These are phyloP conservation scores for Nyssa sinensis DNA, from an alignment of 148 eudicot species.

Conservation along the genomic window DNA sequence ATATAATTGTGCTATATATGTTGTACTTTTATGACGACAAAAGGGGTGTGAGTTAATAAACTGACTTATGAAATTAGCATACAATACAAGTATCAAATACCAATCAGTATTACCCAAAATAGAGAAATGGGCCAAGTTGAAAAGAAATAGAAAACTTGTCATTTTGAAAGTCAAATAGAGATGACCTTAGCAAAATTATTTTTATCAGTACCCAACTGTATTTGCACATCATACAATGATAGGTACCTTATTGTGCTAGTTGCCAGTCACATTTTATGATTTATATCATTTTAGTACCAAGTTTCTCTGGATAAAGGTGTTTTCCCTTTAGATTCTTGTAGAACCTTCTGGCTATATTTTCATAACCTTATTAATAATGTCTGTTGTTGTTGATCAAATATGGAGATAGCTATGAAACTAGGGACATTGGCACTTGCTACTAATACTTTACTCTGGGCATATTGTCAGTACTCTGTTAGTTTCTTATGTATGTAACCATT, in stretches of 20 bases:
- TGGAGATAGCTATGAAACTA: background rate
- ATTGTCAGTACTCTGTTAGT: background rate
- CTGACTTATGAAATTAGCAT: too few species aligned
- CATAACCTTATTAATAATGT: background rate
- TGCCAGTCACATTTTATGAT: background rate
- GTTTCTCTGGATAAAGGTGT: background rate
- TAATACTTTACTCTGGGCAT: background rate
- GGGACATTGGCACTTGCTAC: background rate
- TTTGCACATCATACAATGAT: background rate
- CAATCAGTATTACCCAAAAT: too few species aligned
- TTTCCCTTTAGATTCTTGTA: background rate
- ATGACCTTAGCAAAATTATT: background rate
- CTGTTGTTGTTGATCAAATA: background rate
- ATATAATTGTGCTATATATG: too few species aligned
- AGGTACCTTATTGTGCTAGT: background rate
- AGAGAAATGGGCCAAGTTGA: too few species aligned
- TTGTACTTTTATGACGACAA: too few species aligned
- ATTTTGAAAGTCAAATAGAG: background rate
- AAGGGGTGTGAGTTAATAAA: too few species aligned
- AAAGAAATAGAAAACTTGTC: too few species aligned
- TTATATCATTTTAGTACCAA: background rate
- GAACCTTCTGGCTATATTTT: background rate
- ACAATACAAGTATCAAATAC: too few species aligned
- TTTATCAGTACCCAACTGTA: too few species aligned
- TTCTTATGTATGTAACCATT: background rate